Evolutionary conservation across 1,139 yeast genomes (phyloP).

Genomic region (Yamadazyma buinensis): DNA sequence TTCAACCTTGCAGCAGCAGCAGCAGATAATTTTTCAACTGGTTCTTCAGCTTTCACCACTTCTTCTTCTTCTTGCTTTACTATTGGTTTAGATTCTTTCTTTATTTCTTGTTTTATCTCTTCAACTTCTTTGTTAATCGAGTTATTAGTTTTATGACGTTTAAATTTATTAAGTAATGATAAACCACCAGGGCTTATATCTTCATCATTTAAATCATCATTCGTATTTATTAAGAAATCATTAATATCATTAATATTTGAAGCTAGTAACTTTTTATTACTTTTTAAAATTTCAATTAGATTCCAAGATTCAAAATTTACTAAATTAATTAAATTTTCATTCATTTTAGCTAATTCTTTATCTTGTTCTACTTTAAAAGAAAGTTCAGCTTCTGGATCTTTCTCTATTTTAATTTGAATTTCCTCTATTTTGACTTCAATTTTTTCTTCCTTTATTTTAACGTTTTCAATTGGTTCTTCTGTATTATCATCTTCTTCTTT

Average conservation of each 20-base stretch:
- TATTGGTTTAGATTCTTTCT: constrained; percentile 10
- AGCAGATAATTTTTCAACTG: constrained; percentile 17
- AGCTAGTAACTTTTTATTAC: constrained; percentile 71
- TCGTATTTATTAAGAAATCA: constrained; percentile 9
- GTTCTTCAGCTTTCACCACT: constrained; percentile 10
- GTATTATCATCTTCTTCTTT: constrained; percentile 14
- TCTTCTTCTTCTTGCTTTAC: constrained; percentile 11
- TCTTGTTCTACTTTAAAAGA: constrained; percentile 41
- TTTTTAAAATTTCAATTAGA: constrained; percentile 57
- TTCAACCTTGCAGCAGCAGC: constrained; percentile 75
- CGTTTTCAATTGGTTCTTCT: too few species aligned
- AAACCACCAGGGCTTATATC: constrained; percentile 11
- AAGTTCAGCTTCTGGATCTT: constrained; percentile 29
- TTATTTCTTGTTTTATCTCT: constrained; percentile 9
- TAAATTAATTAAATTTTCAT: constrained; percentile 45
- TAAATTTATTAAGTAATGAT: constrained; percentile 30
- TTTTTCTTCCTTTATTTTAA: constrained; percentile 3
- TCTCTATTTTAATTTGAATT: constrained; percentile 14
- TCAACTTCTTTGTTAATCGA: constrained; percentile 13
- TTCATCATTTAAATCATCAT: constrained; percentile 19
- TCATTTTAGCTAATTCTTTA: constrained; percentile 44
- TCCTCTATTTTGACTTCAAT: neutral
- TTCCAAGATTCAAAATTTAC: constrained; percentile 63
- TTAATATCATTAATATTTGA: constrained; percentile 52
- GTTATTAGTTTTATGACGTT: constrained; percentile 31